Conservation (phyloP, 176 grass and related monocot species). For the Paspalum vaginatum region DNA sequence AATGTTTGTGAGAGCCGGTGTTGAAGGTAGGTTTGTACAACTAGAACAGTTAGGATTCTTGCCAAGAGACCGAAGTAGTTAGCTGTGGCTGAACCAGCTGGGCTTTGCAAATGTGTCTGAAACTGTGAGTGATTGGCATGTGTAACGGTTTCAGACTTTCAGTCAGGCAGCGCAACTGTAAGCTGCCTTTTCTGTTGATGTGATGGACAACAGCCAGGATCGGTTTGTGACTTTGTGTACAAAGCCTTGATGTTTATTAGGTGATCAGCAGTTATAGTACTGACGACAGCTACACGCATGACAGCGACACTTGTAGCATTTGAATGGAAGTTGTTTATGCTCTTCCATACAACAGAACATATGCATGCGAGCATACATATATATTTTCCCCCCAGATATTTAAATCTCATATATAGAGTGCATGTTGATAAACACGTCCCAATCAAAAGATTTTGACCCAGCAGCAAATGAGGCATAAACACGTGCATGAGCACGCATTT, state of each 20-base stretch:
- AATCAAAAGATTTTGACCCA: not conserved
- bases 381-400: not conserved
- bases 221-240: too few species aligned
- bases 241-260: constrained; percentile 16
- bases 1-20: not conserved
- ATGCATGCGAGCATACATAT: not conserved
- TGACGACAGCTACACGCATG: not conserved
- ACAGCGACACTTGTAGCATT: not conserved
- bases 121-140: not conserved
- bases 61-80: constrained; percentile 1
- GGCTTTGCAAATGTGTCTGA: not conserved
- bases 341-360: not conserved
- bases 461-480: not conserved
- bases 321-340: not conserved
- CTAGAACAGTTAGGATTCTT: constrained; percentile 13
- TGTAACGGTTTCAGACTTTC: not conserved
- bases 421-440: not conserved
- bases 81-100: constrained; percentile 7
- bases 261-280: constrained; percentile 11
- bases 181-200: constrained; percentile 22
- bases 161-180: not conserved
- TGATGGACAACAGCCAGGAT: constrained; percentile 35
- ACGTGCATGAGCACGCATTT: not conserved
- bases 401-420: not conserved
- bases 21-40: not conserved